These are phyloP conservation scores for Zymoseptoria crescenta DNA, from an alignment of 2,329 filamentous ascomycete genomes.

Conservation along the genomic window DNA sequence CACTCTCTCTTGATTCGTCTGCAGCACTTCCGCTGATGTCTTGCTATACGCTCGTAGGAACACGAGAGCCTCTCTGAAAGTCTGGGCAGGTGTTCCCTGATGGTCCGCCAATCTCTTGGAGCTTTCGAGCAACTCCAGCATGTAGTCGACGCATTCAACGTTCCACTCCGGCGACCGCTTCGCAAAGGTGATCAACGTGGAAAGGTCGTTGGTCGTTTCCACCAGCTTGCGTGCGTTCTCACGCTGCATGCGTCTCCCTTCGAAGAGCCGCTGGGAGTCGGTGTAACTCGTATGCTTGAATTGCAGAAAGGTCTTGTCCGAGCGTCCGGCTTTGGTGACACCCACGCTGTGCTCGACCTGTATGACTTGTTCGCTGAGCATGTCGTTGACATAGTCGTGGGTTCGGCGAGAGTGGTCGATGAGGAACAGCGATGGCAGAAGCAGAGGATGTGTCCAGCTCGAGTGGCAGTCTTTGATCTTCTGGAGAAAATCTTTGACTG, in stretches of 20 bases:
- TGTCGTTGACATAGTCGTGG: conserved; percentile 1
- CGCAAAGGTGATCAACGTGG: conserved; percentile 7
- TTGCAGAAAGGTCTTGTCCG: not conserved
- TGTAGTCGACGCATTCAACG: conserved; percentile 1
- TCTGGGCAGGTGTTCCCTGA: not conserved
- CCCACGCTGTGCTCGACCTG: conserved; percentile 8
- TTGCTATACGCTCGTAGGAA: conserved; percentile 7
- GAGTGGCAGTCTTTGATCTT: conserved; percentile 1
- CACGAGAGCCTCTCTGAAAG: conserved; percentile 3
- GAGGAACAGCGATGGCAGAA: conserved; percentile 8
- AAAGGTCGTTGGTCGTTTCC: conserved; percentile 9
- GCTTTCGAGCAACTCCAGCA: not conserved
- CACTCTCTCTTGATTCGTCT: conserved; percentile 4
- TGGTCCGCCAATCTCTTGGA: not conserved
- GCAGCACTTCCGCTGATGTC: not conserved
- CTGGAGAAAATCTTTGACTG: not conserved
- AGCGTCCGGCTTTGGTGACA: conserved; percentile 10
- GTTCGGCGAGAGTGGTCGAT: conserved; percentile 1
- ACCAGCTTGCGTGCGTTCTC: conserved; percentile 7
- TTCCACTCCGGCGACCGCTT: conserved; percentile 12
- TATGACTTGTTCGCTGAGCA: conserved; percentile 3
- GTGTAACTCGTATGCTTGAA: too few species aligned
- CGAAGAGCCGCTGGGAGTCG: conserved; percentile 2
- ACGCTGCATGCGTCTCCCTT: conserved; percentile 5
- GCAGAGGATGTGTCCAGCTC: conserved; percentile 3